These are phyloP conservation scores for Kwoniella shandongensis DNA, from an alignment of 768 basidiomycete species.

Conservation along the genomic window DNA sequence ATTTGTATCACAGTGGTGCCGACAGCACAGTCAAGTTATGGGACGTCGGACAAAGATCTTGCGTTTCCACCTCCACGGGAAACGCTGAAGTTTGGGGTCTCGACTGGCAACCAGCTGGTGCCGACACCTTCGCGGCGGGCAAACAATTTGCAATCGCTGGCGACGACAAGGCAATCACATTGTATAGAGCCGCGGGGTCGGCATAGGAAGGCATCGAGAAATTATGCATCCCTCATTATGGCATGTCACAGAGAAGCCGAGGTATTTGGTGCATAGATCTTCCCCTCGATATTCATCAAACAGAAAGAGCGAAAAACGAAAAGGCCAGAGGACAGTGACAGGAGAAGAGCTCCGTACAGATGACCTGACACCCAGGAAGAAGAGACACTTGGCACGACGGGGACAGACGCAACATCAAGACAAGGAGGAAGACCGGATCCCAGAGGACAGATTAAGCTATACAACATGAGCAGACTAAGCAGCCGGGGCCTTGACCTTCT, in stretches of 20 bases:
- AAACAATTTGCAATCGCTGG: slow-evolving; percentile 50
- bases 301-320: not conserved
- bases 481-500: slow-evolving; percentile 26
- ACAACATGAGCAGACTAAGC: slow-evolving; percentile 6
- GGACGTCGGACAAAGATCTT: slow-evolving; percentile 51
- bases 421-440: too few relatives aligned
- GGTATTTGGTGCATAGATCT: not conserved
- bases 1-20: slow-evolving; percentile 37
- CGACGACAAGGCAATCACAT: slow-evolving; percentile 46
- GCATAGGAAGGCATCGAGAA: slow-evolving; percentile 22
- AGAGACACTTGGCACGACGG: too few relatives aligned
- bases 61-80: slow-evolving; percentile 39
- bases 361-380: too few relatives aligned
- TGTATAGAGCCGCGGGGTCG: slow-evolving; percentile 49
- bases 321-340: too few relatives aligned
- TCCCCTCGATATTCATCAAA: not conserved
- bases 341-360: too few relatives aligned
- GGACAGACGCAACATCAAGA: too few relatives aligned
- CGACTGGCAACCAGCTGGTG: slow-evolving; percentile 46
- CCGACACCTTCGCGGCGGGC: slow-evolving; percentile 39
- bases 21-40: slow-evolving; percentile 48
- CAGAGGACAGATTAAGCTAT: too few relatives aligned
- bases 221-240: not conserved
- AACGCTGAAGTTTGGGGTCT: slow-evolving; percentile 49
- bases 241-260: not conserved